Evolutionary conservation across 345 rosid genomes (phyloP), one percentile per base, ranked within the genome.

Genomic region (Angophora floribunda): DNA sequence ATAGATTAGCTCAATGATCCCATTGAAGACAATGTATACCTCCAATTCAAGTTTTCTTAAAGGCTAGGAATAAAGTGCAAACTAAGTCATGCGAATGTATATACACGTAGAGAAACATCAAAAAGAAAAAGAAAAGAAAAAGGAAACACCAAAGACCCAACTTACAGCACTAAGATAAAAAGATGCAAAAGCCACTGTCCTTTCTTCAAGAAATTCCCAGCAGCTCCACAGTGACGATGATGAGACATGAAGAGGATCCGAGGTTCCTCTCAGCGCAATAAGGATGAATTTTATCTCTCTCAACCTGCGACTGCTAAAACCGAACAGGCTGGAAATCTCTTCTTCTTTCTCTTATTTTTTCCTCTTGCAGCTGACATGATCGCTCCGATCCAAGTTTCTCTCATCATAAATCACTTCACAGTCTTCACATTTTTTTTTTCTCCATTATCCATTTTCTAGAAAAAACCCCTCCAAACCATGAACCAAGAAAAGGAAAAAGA

Each of bases 161-260:
- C 88, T 89, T 87, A 91, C 93, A 90, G 89, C 91, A 91, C 87
- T 84, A 88, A 4, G 89, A 85, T 53, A 51, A 86, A 87, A 90
- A 87, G 91, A 86, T 91, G 93, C 91, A 91, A 89, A 90, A 89
- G 88, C 85, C 57, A 55, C 85, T 22, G 32, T 53, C 45, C 86
- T 59, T 65, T 86, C 85, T 85, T 85, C 89, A 49, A 57, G 87
- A 51, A 84, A 85, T 59, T 30, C 16, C 51, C 26, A 44, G 84
- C 84, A 75, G 44, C 84, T 19, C 84, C 84, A 75, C 45, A 41
- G 28, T 36, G 41, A 36, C 41, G 41, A 36, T 85, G 88, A 51
- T 88, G 94, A 93, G 96, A 94, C 92, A 93, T 91, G 94, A 96
- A 94, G 91, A 90, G 96, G 99, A 95, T 97, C 99, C 95, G 99